Evolutionary conservation across 78 protist species (phyloP).

Genomic region (Dictyostelium capitatum): DNA sequence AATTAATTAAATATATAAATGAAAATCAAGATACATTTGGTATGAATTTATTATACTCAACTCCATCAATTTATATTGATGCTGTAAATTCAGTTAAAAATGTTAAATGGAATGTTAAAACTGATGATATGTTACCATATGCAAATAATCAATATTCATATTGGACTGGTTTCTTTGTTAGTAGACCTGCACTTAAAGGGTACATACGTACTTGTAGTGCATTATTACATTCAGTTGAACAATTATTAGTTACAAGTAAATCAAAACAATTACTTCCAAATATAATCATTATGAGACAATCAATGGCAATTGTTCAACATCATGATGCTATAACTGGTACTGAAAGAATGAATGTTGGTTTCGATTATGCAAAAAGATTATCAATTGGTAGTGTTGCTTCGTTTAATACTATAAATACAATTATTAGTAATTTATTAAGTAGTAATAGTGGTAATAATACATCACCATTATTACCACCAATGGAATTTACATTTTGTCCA

Average conservation of each 20-base stretch:
- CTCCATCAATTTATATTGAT: slow-evolving; percentile 72
- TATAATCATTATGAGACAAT: neutral
- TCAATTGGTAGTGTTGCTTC: neutral
- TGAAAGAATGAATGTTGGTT: neutral
- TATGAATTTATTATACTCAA: slow-evolving; percentile 77
- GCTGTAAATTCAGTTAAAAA: slow-evolving; percentile 4
- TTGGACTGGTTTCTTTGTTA: slow-evolving; percentile 96
- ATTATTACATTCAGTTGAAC: slow-evolving; percentile 58
- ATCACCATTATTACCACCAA: neutral
- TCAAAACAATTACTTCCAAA: neutral
- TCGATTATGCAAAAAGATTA: neutral
- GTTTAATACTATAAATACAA: too few species aligned
- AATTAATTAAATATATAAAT: slow-evolving; percentile 83
- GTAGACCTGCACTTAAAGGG: slow-evolving; percentile 87
- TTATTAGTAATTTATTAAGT: neutral
- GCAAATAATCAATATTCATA: slow-evolving; percentile 83
- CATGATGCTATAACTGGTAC: slow-evolving; percentile 55
- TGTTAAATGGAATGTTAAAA: slow-evolving; percentile 69
- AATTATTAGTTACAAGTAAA: slow-evolving; percentile 37
- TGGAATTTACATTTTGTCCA: slow-evolving; percentile 52
- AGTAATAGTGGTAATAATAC: neutral
- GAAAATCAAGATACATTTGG: slow-evolving; percentile 25
- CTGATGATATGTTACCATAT: slow-evolving; percentile 94
- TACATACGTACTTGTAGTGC: slow-evolving; percentile 48
- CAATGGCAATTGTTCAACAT: slow-evolving; percentile 34